Conservation (phyloP, 2,329 filamentous ascomycete genomes). For the Fusarium caatingaense region DNA sequence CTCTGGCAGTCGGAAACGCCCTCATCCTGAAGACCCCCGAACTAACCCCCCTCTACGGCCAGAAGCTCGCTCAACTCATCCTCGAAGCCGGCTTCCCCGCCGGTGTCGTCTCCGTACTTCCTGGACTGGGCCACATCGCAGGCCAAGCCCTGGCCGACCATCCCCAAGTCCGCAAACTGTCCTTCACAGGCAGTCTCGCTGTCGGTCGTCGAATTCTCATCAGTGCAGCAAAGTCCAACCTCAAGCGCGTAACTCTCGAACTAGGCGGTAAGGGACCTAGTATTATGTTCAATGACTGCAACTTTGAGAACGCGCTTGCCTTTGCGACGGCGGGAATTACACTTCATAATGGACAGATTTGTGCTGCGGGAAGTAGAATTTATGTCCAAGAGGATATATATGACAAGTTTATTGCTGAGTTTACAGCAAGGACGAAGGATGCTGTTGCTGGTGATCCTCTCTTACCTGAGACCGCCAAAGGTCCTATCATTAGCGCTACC, state of each 20-base stretch:
- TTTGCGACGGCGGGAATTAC: slow-evolving; percentile 53
- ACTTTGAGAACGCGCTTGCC: slow-evolving; percentile 72
- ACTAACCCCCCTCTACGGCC: slow-evolving; percentile 69
- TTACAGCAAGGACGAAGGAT: slow-evolving; percentile 7
- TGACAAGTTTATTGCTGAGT: slow-evolving; percentile 50
- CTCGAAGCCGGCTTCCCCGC: slow-evolving; percentile 79
- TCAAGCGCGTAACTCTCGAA: slow-evolving; percentile 82
- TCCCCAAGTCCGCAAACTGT: slow-evolving; percentile 74
- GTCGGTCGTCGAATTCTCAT: slow-evolving; percentile 78
- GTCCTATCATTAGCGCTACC: slow-evolving; percentile 64
- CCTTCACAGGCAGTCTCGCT: slow-evolving; percentile 77
- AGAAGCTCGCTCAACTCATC: slow-evolving; percentile 72
- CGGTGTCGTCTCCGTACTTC: slow-evolving; percentile 78
- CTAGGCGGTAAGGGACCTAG: slow-evolving; percentile 75
- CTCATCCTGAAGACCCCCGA: slow-evolving; percentile 71
- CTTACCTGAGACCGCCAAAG: slow-evolving; percentile 49
- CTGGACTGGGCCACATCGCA: slow-evolving; percentile 73
- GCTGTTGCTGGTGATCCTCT: slow-evolving; percentile 42
- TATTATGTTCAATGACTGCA: slow-evolving; percentile 69
- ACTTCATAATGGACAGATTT: slow-evolving; percentile 69
- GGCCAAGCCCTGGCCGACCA: slow-evolving; percentile 75
- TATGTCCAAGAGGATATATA: slow-evolving; percentile 67
- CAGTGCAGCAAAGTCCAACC: slow-evolving; percentile 75
- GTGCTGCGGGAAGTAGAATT: slow-evolving; percentile 68
- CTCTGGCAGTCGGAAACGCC: slow-evolving; percentile 69